A percentile compares a stretch with the other conserved stretches of the same genome.
Conservation (phyloP, 768 basidiomycete genomes). For the Heimioporus sp. region DNA sequence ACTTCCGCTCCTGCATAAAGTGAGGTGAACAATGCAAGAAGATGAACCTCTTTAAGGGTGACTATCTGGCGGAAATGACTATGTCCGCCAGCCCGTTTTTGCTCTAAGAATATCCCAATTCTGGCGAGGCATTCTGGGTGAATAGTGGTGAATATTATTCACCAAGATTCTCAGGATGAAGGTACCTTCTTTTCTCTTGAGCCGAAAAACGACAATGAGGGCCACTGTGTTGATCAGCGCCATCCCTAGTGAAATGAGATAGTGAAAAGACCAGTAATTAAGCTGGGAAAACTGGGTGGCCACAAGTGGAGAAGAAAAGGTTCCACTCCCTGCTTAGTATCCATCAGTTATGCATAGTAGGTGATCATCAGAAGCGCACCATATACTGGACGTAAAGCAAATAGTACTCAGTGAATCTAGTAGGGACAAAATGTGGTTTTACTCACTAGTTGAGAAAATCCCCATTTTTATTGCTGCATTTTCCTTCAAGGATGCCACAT, state of each 20-base stretch:
- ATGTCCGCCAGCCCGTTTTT: slow-evolving; percentile 27
- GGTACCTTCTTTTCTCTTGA: slow-evolving; percentile 59
- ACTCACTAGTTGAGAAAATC: slow-evolving; percentile 49
- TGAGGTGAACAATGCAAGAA: slow-evolving; percentile 44
- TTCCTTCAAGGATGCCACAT: slow-evolving; percentile 57
- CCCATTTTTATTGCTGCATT: slow-evolving; percentile 63
- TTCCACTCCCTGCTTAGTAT: slow-evolving; percentile 39
- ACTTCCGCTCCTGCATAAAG: slow-evolving; percentile 55
- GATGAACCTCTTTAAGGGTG: slow-evolving; percentile 38
- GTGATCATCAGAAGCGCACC: neutral
- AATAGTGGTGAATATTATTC: neutral
- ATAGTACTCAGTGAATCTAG: neutral
- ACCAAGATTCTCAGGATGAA: neutral
- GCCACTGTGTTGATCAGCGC: slow-evolving; percentile 52
- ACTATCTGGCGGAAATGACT: slow-evolving; percentile 47
- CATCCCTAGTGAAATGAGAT: slow-evolving; percentile 58
- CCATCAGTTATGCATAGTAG: neutral
- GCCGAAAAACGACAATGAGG: slow-evolving; percentile 58
- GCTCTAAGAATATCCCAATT: slow-evolving; percentile 31
- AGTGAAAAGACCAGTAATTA: slow-evolving; percentile 40
- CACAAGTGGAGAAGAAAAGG: slow-evolving; percentile 50
- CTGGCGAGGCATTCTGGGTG: slow-evolving; percentile 34
- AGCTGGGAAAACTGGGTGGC: slow-evolving; percentile 49
- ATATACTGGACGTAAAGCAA: slow-evolving; percentile 4
- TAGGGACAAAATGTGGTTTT: neutral